A percentile compares a stretch with the other conserved stretches of the same genome.
phyloP scores from a whole-genome alignment of 2,329 filamentous ascomycete genomes.

The Ophiostoma novo-ulmi region DNA sequence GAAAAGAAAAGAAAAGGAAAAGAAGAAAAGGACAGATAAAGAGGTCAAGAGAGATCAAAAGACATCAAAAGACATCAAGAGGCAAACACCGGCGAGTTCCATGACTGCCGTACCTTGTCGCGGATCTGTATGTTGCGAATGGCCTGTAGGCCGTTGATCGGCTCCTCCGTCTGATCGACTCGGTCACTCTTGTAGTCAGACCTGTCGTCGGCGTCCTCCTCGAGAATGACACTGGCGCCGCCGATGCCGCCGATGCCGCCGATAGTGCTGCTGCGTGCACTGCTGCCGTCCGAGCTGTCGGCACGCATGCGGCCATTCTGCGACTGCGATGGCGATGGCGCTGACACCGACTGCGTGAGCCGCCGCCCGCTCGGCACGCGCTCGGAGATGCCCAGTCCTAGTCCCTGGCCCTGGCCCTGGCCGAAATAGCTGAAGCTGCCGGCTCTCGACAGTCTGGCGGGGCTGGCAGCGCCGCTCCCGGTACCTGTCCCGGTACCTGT shows the following conservation, averaged over 20 bases:
- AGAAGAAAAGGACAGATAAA: not conserved
- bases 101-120: slow-evolving; percentile 36
- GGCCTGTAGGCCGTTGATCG: slow-evolving; percentile 31
- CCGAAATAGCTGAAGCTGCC: not conserved
- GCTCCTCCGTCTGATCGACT: not conserved
- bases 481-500: not conserved
- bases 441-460: not conserved
- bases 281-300: slow-evolving; percentile 28
- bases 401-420: not conserved
- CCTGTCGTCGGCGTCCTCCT: not conserved
- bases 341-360: not conserved
- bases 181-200: not conserved
- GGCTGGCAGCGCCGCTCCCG: not conserved
- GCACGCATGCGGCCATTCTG: slow-evolving; percentile 28
- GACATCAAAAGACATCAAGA: slow-evolving; percentile 20
- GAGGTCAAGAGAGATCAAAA: not conserved
- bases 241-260: slow-evolving; percentile 12
- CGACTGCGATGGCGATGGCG: not conserved
- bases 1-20: not conserved
- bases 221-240: not conserved
- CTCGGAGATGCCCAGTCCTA: not conserved
- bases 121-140: slow-evolving; percentile 32
- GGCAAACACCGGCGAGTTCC: slow-evolving; percentile 40
- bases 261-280: slow-evolving; percentile 14
- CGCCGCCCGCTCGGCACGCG: slow-evolving; percentile 10